Evolutionary conservation across 495 filamentous ascomycete species (phyloP).

Genomic region (Corynascus novoguineensis): DNA sequence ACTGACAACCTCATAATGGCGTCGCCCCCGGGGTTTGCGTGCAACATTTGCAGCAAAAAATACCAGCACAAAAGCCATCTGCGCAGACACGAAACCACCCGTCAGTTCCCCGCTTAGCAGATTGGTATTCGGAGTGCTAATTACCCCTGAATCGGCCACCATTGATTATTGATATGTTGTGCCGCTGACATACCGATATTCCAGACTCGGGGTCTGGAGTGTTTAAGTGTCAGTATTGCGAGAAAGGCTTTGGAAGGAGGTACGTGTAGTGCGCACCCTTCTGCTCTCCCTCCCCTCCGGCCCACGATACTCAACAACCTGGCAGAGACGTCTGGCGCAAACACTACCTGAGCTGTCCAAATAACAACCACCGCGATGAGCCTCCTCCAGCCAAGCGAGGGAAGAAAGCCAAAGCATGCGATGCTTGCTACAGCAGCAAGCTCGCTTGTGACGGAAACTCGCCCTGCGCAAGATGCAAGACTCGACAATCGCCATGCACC

Average conservation of each 20-base stretch:
- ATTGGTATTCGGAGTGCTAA: no score
- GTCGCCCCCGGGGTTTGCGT: neutral
- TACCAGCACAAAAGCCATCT: constrained; percentile 7
- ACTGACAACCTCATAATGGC: neutral
- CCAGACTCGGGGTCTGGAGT: neutral
- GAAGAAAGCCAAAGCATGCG: constrained; percentile 12
- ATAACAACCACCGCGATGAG: constrained; percentile 4
- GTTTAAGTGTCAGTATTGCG: constrained; percentile 5
- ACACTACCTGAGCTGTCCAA: constrained; percentile 13
- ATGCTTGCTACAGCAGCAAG: constrained; percentile 15
- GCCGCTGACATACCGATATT: neutral
- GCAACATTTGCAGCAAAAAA: neutral
- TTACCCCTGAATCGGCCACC: no score
- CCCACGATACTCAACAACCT: neutral
- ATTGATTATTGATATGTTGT: neutral
- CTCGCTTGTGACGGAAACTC: constrained; percentile 4
- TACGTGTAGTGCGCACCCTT: neutral
- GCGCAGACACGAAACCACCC: constrained; percentile 6
- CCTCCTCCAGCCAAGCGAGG: constrained; percentile 10
- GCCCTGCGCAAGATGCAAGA: constrained; percentile 8
- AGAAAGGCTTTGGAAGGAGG: neutral
- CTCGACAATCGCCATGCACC: constrained; percentile 1
- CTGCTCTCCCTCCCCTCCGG: neutral
- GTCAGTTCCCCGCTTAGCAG: neutral
- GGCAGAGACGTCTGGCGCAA: constrained; percentile 16